Evolutionary conservation across 805 yeast genomes (phyloP), one percentile per base, ranked within the genome.

Genomic region (Clavispora phyllophila): DNA sequence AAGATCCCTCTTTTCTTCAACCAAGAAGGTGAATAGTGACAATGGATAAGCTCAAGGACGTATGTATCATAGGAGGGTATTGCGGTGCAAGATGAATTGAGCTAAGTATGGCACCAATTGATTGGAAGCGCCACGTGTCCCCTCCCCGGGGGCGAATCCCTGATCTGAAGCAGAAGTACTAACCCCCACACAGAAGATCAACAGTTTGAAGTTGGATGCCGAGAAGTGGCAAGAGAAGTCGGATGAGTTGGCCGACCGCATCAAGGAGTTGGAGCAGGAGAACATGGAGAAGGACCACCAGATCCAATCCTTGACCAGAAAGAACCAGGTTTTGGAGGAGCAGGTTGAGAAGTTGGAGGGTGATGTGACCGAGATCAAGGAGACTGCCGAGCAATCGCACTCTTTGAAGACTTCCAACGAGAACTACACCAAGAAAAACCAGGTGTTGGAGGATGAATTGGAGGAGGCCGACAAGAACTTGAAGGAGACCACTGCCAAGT

Each of bases 221-320:
- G 99, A 93, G 74, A 75, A 84, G 58, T 95, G 99, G 88, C 96
- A 91, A 75, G 96, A 88, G 66, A 87, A 89, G 75, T 83, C 93
- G 48, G 99, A 93, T 61, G 96, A 87, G 58, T 78, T 86, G 58
- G 70, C 81, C 48, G 81, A 76, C 50, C 82, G 82, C 65, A 81
- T 86, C 72, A 93, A 90, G 77, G 84, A 76, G 62, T 76, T 91
- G 66, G 98, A 91, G 69, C 97, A 91, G 72, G 96, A 88, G 61
- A 78, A 79, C 62, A 74, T 87, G 54, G 91, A 87, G 55, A 90
- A 90, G 73, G 99, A 93, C 66, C 91, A 93, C 74, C 93, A 87
- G 66, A 88, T 93, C 66, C 89, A 88, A 63, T 77, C 97, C 5
- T 79, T 93, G 68, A 82, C 90, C 50, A 89, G 95, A 73, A 89